Evolutionary conservation across 164 flowering plant species (phyloP), one percentile per base, ranked within the genome.

Genomic region (Liquidambar formosana): DNA sequence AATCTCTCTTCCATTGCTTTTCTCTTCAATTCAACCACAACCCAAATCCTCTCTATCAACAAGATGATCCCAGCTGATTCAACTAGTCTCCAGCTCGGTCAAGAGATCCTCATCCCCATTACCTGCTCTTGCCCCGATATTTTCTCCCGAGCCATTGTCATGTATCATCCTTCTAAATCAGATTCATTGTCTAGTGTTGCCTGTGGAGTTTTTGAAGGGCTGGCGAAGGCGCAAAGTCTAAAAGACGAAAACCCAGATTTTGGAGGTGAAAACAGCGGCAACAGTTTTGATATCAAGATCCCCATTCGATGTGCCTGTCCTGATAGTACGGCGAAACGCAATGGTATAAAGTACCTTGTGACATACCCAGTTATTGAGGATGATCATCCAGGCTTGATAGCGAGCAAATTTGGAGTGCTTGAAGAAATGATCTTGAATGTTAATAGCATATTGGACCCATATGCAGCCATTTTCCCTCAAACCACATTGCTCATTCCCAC

Each of bases 301-400:
- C 87, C 87, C 5, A 38, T 85, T 16, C 70, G 68, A 68, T 86
- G 89, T 52, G 87, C 89, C 3, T 86, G 89, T 71, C 87, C 86
- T 21, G 72, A 61, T 43, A 15, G n/a, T 52, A 1, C 18, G 54
- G 66, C 58, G 1, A 61, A 13, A 2, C 45, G 46, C 2, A 67
- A 48, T 33, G 76, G 81, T 14, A 60, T 78, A 1, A 57, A 77
- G 63, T 80, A 72, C 73, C 79, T 86, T 21, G 80, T 86, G n/a
- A 83, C 87, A 21, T 86, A 86, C 65, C 86, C 87, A 26, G 27
- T 86, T 26, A 48, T 73, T 10, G 69, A 66, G 51, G 60, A 57
- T 8, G 89, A 84, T 54, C 33, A 67, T 13, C 28, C 64, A 25
- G 16, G 3, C 8, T 61, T 14, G 11, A 75, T 84, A 3, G 79